These are phyloP conservation scores for Candida gorgasii DNA, from an alignment of 805 yeast species.

Conservation along the genomic window DNA sequence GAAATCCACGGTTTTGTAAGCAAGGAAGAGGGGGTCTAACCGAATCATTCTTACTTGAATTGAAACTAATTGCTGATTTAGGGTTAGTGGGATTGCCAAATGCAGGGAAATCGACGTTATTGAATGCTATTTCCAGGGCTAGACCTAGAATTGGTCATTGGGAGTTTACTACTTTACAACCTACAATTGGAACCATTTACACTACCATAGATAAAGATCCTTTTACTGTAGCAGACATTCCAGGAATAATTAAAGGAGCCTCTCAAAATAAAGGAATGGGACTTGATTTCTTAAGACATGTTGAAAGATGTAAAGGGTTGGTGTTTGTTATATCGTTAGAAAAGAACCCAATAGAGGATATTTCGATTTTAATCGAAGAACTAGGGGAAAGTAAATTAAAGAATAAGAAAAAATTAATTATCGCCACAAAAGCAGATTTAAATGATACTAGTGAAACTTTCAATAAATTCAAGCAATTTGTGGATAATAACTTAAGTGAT, in stretches of 20 bases:
- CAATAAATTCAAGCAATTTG: constrained; percentile 42
- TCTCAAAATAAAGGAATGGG: constrained; percentile 88
- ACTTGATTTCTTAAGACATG: constrained; percentile 84
- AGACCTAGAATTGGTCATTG: constrained; percentile 92
- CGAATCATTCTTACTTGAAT: constrained; percentile 71
- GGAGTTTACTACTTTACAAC: constrained; percentile 94
- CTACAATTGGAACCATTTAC: constrained; percentile 85
- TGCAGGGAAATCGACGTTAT: constrained; percentile 91
- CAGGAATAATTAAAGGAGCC: constrained; percentile 93
- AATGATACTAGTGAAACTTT: constrained; percentile 54
- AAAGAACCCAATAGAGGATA: constrained; percentile 63
- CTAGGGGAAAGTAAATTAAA: constrained; percentile 63
- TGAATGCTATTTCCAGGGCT: constrained; percentile 86
- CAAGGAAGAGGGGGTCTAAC: constrained; percentile 71
- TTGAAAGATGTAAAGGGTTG: constrained; percentile 87
- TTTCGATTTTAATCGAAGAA: constrained; percentile 64
- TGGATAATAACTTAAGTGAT: constrained; percentile 20
- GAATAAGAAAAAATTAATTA: constrained; percentile 67
- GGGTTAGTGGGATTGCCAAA: constrained; percentile 96
- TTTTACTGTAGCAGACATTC: constrained; percentile 96
- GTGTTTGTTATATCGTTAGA: constrained; percentile 86
- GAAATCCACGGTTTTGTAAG: constrained; percentile 90
- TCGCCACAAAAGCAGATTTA: constrained; percentile 94
- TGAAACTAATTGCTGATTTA: constrained; percentile 86
- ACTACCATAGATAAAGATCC: constrained; percentile 62